Conservation (phyloP, 345 rosid genomes). For the Trapa incisa region DNA sequence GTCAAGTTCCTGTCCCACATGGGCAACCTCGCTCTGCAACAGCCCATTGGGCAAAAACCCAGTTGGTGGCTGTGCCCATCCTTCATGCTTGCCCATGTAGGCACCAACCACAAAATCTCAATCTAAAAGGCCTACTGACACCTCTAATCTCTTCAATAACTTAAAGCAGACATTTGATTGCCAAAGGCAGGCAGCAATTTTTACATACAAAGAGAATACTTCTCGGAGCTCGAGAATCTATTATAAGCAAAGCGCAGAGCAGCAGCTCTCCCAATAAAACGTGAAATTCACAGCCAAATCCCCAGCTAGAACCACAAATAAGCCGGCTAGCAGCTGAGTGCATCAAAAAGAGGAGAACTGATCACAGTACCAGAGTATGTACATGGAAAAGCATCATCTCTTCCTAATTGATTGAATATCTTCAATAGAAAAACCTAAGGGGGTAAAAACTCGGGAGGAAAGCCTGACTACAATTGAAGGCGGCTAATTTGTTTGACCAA, state of each 20-base stretch:
- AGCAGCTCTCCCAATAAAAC: not conserved
- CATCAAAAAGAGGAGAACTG: not conserved
- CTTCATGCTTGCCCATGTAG: constrained; percentile 85
- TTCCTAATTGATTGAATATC: not conserved
- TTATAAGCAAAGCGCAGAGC: not conserved
- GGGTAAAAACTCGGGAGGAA: not conserved
- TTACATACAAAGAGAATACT: constrained; percentile 2
- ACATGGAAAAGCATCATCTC: not conserved
- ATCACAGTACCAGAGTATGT: not conserved
- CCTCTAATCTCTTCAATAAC: not conserved
- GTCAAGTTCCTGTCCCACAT: constrained; percentile 48
- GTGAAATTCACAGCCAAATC: not conserved
- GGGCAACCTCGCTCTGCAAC: constrained; percentile 61
- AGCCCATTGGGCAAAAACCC: constrained; percentile 66
- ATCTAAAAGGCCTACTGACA: constrained; percentile 5
- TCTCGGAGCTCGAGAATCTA: not conserved
- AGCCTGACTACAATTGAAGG: not conserved
- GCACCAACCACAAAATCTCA: constrained; percentile 15
- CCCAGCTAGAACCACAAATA: not conserved
- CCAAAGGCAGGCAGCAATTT: not conserved
- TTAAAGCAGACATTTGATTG: not conserved
- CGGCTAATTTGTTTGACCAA: not conserved
- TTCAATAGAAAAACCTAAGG: not conserved
- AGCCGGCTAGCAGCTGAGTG: not conserved
- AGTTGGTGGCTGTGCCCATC: constrained; percentile 53